Evolutionary conservation across 352 stramenopile species (phyloP), one percentile per base, ranked within the genome.

Genomic region (Aphanomyces stellatus): DNA sequence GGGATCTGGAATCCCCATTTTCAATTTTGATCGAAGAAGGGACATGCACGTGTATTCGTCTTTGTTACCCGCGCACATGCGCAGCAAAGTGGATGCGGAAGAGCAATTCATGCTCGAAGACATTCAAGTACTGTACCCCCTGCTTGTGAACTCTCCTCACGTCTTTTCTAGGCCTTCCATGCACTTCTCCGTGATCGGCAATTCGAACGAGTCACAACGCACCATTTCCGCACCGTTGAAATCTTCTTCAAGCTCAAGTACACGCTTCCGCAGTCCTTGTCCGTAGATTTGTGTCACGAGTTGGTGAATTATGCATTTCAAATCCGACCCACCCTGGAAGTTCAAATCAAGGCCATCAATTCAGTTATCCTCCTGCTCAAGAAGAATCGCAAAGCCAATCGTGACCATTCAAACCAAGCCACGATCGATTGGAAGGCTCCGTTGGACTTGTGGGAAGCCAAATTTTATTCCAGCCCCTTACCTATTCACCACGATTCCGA

Each of bases 181-280:
- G 30, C 41, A 24, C 60, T 72, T 34, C 46, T 90, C 17, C 55
- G 74, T 27, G 70, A 62, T 31, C 61, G 87, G 11, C 51, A 65
- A 0, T 63, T 65, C 27, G 53, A 57, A 7, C n/a, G 31, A 27
- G 69, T 90, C 3, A 72, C 84, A 62, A 84, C 80, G 34, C 79
- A 71, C 28, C 82, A 91, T 55, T 88, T 90, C 48, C 81, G 79
- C 51, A 71, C 62, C 25, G 28, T 91, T 1, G 73, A 84, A 37
- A 90, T 74, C 48, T 71, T 85, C 22, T 84, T 81, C 72, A 78
- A 80, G 46, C 72, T 89, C 59, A 91, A 91, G 62, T 77, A 90
- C 60, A 71, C 71, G 56, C 65, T 91, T 53, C 75, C 79, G 2
- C 55, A 67, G 34, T 1, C 61, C 24, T 41, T 88, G 41, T 79